phyloP scores from a whole-genome alignment of 1,139 yeast species.

The Saccharomyces uvarum region DNA sequence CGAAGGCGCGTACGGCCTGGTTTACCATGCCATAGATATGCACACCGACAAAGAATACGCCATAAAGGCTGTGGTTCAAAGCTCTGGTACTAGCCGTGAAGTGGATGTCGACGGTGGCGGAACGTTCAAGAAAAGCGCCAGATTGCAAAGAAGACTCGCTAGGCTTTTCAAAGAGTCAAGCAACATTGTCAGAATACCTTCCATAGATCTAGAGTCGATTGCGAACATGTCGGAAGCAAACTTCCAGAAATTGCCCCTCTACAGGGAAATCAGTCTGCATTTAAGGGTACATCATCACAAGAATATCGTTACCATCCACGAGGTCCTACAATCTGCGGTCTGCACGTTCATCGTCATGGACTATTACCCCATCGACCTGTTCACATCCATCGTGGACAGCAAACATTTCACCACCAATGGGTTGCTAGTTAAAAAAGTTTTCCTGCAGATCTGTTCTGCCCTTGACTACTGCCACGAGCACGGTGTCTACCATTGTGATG shows the following conservation, averaged over 20 bases:
- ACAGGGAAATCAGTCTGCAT: conserved; percentile 68
- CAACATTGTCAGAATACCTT: conserved; percentile 24
- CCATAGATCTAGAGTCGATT: conserved; percentile 26
- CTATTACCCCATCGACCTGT: conserved; percentile 73
- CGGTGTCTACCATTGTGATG: conserved; percentile 77
- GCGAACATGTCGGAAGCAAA: conserved; percentile 18
- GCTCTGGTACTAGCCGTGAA: conserved; percentile 5
- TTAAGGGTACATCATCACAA: conserved; percentile 69
- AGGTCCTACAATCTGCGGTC: conserved; percentile 51
- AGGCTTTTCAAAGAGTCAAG: conserved; percentile 24
- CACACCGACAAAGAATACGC: conserved; percentile 50
- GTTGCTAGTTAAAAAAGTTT: conserved; percentile 56
- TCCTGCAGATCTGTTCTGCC: conserved; percentile 68
- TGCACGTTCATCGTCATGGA: conserved; percentile 74
- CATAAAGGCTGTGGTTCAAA: conserved; percentile 63
- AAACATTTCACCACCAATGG: conserved; percentile 34
- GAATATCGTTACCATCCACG: conserved; percentile 63
- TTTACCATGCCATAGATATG: conserved; percentile 61
- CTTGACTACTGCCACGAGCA: conserved; percentile 60
- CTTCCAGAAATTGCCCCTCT: conserved; percentile 22
- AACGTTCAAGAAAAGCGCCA: conserved; percentile 5
- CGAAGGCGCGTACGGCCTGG: conserved; percentile 84
- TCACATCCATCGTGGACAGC: conserved; percentile 67
- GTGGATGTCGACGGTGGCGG: background rate
- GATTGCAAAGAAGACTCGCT: conserved; percentile 22